A percentile compares a stretch with the other conserved stretches of the same genome.
These are phyloP conservation scores for Dendrobium chrysotoxum DNA, from an alignment of 106 monocot genomes.

Conservation along the genomic window DNA sequence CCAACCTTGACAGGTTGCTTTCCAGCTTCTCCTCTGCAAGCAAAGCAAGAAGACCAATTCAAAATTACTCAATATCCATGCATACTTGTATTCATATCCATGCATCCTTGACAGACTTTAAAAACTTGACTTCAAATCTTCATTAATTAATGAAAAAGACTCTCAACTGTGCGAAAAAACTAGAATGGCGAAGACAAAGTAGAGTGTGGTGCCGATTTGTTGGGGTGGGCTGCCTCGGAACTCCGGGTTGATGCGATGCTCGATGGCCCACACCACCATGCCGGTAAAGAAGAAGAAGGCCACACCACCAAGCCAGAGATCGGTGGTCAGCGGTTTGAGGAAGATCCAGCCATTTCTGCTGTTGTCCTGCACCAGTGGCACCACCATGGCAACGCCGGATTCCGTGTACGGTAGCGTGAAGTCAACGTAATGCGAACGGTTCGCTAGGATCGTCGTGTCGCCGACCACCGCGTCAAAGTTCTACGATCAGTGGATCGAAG, in stretches of 20 bases:
- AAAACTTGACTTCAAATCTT: too few relatives aligned
- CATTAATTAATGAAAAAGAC: background rate
- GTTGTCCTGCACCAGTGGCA: background rate
- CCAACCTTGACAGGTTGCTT: conserved; percentile 47
- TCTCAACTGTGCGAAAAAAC: background rate
- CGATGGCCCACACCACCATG: conserved; percentile 13
- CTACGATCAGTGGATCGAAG: background rate
- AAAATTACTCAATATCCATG: too few relatives aligned
- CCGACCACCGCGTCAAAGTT: conserved; percentile 10
- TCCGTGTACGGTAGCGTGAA: conserved; percentile 11
- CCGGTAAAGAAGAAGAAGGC: conserved; percentile 12
- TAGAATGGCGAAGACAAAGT: conserved; percentile 5
- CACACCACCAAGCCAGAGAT: conserved; percentile 5
- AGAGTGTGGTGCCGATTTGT: conserved; percentile 10
- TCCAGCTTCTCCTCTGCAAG: conserved; percentile 43
- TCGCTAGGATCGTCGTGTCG: conserved; percentile 3
- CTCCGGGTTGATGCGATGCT: conserved; percentile 7
- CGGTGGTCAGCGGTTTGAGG: conserved; percentile 8
- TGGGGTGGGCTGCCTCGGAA: background rate
- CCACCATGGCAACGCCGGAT: conserved; percentile 2
- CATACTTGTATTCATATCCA: too few relatives aligned
- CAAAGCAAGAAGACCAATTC: background rate
- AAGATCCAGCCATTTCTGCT: background rate
- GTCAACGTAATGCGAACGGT: conserved; percentile 4
- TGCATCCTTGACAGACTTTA: too few relatives aligned